Percentiles rank a stretch among this genome's conserved stretches.
These are phyloP conservation scores for Podaxis mareebaensis DNA, from an alignment of 768 basidiomycete genomes.

Conservation along the genomic window DNA sequence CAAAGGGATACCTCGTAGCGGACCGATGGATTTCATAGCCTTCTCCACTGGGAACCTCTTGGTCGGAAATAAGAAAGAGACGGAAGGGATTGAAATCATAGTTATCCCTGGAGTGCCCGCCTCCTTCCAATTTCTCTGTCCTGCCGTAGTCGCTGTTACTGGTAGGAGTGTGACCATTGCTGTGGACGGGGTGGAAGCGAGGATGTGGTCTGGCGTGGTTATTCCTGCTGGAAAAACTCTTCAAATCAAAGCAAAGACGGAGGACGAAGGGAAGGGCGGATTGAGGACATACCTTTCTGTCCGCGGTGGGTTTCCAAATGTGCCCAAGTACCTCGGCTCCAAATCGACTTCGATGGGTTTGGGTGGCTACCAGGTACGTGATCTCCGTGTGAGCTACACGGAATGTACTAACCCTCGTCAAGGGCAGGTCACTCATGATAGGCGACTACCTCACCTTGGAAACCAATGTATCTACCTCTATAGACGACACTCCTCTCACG, in stretches of 20 bases:
- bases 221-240: slow-evolving; percentile 47
- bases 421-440: slow-evolving; percentile 52
- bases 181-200: slow-evolving; percentile 37
- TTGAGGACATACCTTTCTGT: slow-evolving; percentile 58
- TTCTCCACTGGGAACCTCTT: slow-evolving; percentile 59
- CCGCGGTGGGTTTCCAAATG: slow-evolving; percentile 58
- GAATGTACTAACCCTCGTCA: not conserved
- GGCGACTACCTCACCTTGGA: slow-evolving; percentile 53
- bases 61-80: slow-evolving; percentile 49
- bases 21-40: slow-evolving; percentile 63
- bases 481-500: slow-evolving; percentile 19
- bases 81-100: slow-evolving; percentile 58
- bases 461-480: slow-evolving; percentile 24
- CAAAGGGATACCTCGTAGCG: slow-evolving; percentile 61
- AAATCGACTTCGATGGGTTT: slow-evolving; percentile 66
- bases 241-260: slow-evolving; percentile 34
- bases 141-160: slow-evolving; percentile 54
- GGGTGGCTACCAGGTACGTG: slow-evolving; percentile 57
- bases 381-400: not conserved
- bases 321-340: slow-evolving; percentile 58
- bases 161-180: slow-evolving; percentile 47
- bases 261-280: slow-evolving; percentile 32
- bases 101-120: slow-evolving; percentile 43
- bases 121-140: slow-evolving; percentile 49
- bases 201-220: slow-evolving; percentile 51